Conservation (phyloP, 345 rosid species). For the Murraya paniculata region DNA sequence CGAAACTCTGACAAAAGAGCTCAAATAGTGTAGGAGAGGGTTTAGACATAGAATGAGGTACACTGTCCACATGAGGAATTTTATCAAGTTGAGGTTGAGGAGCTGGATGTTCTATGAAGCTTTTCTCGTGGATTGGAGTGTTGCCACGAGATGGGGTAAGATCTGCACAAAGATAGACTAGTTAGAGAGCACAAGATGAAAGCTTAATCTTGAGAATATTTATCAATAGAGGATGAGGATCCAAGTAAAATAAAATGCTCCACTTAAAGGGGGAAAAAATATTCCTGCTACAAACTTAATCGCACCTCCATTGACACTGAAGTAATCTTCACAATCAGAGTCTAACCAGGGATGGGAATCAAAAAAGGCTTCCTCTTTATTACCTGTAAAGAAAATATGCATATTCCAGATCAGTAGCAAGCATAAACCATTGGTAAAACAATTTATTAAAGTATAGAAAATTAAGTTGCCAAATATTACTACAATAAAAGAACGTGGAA, state of each 20-base stretch:
- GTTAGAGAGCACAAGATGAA: not conserved
- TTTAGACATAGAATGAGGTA: constrained; percentile 19
- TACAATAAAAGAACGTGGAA: not conserved
- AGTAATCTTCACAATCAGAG: constrained; percentile 64
- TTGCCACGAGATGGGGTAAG: constrained; percentile 33
- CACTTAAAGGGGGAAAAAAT: not conserved
- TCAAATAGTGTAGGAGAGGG: constrained; percentile 39
- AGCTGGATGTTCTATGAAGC: constrained; percentile 10
- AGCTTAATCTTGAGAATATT: not conserved
- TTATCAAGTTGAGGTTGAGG: constrained; percentile 13
- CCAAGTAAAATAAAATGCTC: not conserved
- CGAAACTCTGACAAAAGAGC: constrained; percentile 49
- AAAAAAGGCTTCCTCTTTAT: constrained; percentile 41
- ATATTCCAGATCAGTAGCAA: not conserved
- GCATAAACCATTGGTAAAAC: not conserved
- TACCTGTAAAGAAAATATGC: constrained; percentile 29
- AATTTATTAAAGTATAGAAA: not conserved
- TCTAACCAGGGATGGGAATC: constrained; percentile 63
- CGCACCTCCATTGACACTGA: constrained; percentile 59
- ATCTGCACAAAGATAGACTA: constrained; percentile 26
- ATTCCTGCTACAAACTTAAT: not conserved
- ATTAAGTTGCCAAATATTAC: not conserved
- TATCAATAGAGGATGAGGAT: not conserved
- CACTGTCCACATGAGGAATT: constrained; percentile 1
- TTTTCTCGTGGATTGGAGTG: constrained; percentile 41